These are phyloP conservation scores for Penicillium glabrum DNA, from an alignment of 2,329 filamentous ascomycete genomes.

Conservation along the genomic window DNA sequence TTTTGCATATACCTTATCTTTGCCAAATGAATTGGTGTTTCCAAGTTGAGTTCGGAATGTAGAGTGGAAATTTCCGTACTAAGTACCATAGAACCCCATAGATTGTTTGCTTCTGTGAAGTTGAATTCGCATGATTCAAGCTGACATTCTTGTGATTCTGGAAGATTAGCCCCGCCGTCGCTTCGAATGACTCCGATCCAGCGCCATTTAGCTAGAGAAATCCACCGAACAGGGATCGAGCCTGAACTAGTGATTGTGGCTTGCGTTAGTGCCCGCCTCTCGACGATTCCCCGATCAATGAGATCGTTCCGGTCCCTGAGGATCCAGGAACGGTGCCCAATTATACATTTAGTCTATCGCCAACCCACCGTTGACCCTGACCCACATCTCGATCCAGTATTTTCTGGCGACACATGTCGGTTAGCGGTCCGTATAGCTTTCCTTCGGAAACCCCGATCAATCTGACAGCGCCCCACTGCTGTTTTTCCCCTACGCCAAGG, in stretches of 20 bases:
- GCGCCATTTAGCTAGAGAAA: not conserved
- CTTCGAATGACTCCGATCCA: not conserved
- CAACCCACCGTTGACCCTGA: not conserved
- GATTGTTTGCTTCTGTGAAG: not conserved
- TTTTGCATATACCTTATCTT: not conserved
- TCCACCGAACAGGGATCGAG: not conserved
- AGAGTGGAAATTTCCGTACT: not conserved
- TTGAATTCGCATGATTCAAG: not conserved
- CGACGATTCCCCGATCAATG: not conserved
- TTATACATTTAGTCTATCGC: not conserved
- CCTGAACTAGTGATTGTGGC: not conserved
- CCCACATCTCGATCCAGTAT: not conserved
- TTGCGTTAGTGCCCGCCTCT: conserved; percentile 1
- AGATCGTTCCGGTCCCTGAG: not conserved
- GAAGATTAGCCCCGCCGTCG: not conserved
- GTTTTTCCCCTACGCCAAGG: not conserved
- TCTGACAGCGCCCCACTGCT: not conserved
- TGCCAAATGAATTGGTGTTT: not conserved
- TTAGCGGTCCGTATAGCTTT: not conserved
- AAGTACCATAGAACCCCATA: not conserved
- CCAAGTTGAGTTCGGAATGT: not conserved
- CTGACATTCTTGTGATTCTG: not conserved
- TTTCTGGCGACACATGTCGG: not conserved
- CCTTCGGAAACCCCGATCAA: not conserved
- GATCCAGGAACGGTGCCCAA: not conserved